A percentile compares a stretch with the other conserved stretches of the same genome.
phyloP scores from a whole-genome alignment of 257 asterid species.

The Solanum pennellii region DNA sequence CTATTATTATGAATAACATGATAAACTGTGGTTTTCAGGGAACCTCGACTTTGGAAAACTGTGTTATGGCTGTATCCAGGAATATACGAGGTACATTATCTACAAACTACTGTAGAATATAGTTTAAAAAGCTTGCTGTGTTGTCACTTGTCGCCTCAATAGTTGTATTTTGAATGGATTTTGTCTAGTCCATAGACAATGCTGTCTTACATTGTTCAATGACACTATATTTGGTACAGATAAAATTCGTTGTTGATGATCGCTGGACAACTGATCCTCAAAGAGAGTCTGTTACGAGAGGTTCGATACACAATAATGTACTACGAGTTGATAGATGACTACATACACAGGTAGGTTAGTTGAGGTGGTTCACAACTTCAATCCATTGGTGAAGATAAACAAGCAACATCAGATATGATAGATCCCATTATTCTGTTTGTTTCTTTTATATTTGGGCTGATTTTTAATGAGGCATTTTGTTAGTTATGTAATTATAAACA shows the following conservation, averaged over 20 bases:
- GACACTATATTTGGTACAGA: constrained; percentile 28
- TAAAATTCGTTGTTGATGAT: constrained; percentile 73
- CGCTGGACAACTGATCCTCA: constrained; percentile 66
- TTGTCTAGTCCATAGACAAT: neutral
- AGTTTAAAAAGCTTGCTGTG: neutral
- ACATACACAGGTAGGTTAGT: neutral
- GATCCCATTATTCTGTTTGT: too few species aligned
- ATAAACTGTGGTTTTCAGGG: constrained; percentile 28
- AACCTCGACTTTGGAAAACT: constrained; percentile 52
- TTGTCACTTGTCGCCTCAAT: neutral
- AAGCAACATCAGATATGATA: too few species aligned
- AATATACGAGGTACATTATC: constrained; percentile 62
- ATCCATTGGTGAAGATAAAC: too few species aligned
- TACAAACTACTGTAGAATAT: neutral
- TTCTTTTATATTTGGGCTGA: too few species aligned
- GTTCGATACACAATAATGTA: constrained; percentile 58
- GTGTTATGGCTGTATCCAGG: constrained; percentile 95
- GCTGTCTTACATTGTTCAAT: neutral
- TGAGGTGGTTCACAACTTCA: too few species aligned
- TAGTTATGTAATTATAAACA: too few species aligned
- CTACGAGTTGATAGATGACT: constrained; percentile 63
- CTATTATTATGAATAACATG: neutral
- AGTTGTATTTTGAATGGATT: neutral
- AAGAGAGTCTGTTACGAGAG: constrained; percentile 41
- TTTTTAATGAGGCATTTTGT: too few species aligned